Evolutionary conservation across 1,139 yeast species (phyloP).

Genomic region (Hyphopichia burtonii): DNA sequence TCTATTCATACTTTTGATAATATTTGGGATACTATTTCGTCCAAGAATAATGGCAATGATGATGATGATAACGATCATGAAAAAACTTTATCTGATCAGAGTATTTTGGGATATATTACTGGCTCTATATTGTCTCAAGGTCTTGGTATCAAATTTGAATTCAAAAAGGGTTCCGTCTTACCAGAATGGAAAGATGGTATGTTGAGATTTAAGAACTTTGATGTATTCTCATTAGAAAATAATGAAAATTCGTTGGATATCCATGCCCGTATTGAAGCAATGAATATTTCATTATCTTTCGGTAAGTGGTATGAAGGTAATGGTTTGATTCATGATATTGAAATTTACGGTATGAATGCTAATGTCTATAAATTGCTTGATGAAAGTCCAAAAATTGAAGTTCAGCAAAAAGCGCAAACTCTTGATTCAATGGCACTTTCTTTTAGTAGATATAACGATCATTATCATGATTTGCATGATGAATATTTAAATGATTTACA

Average conservation of each 20-base stretch:
- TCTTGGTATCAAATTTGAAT: constrained; percentile 35
- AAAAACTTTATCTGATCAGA: constrained; percentile 15
- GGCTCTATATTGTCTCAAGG: constrained; percentile 41
- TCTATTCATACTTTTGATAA: constrained; percentile 43
- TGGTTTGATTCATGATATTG: constrained; percentile 64
- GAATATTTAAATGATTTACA: constrained; percentile 19
- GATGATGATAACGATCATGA: constrained; percentile 11
- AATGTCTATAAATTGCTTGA: constrained; percentile 27
- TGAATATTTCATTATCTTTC: constrained; percentile 60
- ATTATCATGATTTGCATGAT: constrained; percentile 32
- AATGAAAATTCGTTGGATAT: constrained; percentile 17
- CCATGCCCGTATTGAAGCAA: constrained; percentile 48
- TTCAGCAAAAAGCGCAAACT: neutral
- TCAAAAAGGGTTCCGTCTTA: constrained; percentile 34
- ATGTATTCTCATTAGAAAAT: constrained; percentile 25
- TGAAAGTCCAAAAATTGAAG: too few species aligned
- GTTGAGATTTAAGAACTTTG: constrained; percentile 56
- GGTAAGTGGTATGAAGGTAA: constrained; percentile 69
- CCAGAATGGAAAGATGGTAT: constrained; percentile 60
- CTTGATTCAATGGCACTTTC: constrained; percentile 2
- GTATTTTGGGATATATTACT: constrained; percentile 34
- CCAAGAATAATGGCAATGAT: too few species aligned
- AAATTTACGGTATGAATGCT: constrained; percentile 63
- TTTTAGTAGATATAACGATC: constrained; percentile 18
- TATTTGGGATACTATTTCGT: constrained; percentile 20